Evolutionary conservation across 306 rosid species (phyloP).

Genomic region (Clitoria ternatea): DNA sequence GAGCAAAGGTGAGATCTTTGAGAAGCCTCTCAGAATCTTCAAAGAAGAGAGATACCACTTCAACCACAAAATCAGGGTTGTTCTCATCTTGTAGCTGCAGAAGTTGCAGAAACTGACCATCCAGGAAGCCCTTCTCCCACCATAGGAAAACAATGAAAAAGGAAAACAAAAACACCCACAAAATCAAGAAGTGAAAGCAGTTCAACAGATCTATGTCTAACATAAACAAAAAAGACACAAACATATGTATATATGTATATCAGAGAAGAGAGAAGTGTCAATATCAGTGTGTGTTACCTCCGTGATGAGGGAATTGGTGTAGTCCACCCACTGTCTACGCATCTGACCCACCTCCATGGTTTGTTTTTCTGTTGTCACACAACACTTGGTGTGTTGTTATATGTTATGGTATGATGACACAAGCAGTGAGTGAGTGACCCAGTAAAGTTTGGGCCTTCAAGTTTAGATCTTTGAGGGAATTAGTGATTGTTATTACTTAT

Average conservation of each 20-base stretch:
- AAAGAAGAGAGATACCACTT: slow-evolving; percentile 92
- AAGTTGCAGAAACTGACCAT: slow-evolving; percentile 88
- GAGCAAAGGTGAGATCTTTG: slow-evolving; percentile 69
- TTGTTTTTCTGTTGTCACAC: slow-evolving; percentile 18
- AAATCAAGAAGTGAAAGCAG: slow-evolving; percentile 24
- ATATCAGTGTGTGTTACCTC: slow-evolving; percentile 48
- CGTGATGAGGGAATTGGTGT: slow-evolving; percentile 58
- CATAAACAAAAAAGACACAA: no score
- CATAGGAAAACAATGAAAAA: neutral
- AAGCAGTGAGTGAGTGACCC: no score
- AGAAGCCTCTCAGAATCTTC: slow-evolving; percentile 97
- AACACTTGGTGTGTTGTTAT: slow-evolving; percentile 15
- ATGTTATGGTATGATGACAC: slow-evolving; percentile 16
- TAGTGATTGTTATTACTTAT: no score
- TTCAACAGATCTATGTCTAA: slow-evolving; percentile 22
- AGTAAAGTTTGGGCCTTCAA: slow-evolving; percentile 26
- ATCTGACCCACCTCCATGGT: slow-evolving; percentile 89
- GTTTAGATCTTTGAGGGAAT: slow-evolving; percentile 48
- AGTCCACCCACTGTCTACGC: slow-evolving; percentile 86
- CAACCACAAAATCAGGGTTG: slow-evolving; percentile 92
- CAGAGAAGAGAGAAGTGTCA: neutral
- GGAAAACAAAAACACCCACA: neutral
- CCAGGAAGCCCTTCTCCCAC: slow-evolving; percentile 64
- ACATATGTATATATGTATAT: no score
- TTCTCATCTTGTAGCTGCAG: slow-evolving; percentile 95